Conservation (phyloP, 1,139 yeast genomes). For the Candida pseudoviswanathii region DNA sequence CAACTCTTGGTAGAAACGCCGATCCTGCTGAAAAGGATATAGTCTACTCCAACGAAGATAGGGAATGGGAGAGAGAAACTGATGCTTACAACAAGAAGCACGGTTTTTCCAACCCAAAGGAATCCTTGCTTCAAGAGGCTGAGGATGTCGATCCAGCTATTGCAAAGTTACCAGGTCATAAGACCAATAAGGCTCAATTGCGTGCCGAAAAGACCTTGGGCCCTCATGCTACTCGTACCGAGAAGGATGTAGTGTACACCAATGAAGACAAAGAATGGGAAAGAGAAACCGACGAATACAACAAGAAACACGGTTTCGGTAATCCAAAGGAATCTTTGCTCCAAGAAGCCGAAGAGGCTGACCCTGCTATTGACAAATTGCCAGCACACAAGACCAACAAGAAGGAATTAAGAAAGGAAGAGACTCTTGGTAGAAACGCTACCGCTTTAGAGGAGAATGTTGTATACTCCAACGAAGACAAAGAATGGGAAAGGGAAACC, state of each 20-base stretch:
- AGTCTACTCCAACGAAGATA: slow-evolving; percentile 8
- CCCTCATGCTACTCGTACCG: slow-evolving; percentile 7
- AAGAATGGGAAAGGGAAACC: slow-evolving; percentile 25
- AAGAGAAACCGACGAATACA: slow-evolving; percentile 25
- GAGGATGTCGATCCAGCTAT: slow-evolving; percentile 2
- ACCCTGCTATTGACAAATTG: slow-evolving; percentile 3
- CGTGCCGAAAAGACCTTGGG: slow-evolving; percentile 6
- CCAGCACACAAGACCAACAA: slow-evolving; percentile 4
- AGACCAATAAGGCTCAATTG: slow-evolving; percentile 4
- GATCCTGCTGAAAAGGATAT: slow-evolving; percentile 11
- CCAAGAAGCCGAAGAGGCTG: slow-evolving; percentile 8
- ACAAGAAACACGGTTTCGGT: slow-evolving; percentile 6
- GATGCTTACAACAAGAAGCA: slow-evolving; percentile 31
- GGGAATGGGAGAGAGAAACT: slow-evolving; percentile 25
- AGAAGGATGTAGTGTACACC: slow-evolving; percentile 1
- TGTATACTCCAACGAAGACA: slow-evolving; percentile 11
- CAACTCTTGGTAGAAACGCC: slow-evolving; percentile 4
- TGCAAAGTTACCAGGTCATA: slow-evolving; percentile 5
- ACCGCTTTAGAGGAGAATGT: slow-evolving; percentile 3
- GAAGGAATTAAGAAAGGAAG: slow-evolving; percentile 3
- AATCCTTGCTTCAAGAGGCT: slow-evolving; percentile 9
- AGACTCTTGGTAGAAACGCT: not conserved
- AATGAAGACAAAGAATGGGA: slow-evolving; percentile 17
- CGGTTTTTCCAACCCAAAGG: slow-evolving; percentile 24
- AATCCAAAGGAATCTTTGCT: slow-evolving; percentile 18